Evolutionary conservation across 1,284 basidiomycete genomes (phyloP).

Genomic region (Inonotus hispidus): DNA sequence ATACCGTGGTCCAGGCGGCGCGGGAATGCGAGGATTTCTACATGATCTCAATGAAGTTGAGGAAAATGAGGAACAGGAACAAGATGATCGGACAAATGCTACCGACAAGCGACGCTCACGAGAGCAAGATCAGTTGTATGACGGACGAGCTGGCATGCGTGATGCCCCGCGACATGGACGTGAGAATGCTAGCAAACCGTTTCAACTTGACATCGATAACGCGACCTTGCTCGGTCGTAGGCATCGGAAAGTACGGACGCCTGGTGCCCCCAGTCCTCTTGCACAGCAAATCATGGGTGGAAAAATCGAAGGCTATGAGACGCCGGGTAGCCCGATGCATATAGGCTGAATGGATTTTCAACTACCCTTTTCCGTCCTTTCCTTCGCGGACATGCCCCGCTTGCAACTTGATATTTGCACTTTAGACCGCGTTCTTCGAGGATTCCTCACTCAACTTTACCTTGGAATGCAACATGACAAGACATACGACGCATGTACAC

Average conservation of each 20-base stretch:
- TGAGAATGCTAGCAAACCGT: conserved; percentile 36
- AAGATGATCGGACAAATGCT: conserved; percentile 32
- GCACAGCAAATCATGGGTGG: not conserved
- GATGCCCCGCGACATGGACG: conserved; percentile 45
- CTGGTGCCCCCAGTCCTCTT: conserved; percentile 17
- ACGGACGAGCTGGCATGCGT: conserved; percentile 71
- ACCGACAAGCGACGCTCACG: conserved; percentile 27
- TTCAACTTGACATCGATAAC: conserved; percentile 80
- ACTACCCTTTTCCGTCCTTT: not conserved
- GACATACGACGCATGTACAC: not conserved
- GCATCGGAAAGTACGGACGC: conserved; percentile 39
- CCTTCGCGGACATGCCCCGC: not conserved
- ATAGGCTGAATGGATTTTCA: conserved; percentile 8
- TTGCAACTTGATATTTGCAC: not conserved
- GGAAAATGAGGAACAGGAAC: conserved; percentile 51
- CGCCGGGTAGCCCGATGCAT: conserved; percentile 18
- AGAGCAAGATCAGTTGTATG: conserved; percentile 35
- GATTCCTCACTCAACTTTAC: not conserved
- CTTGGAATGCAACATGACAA: not conserved
- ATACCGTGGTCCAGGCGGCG: conserved; percentile 71
- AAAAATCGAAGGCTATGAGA: not conserved
- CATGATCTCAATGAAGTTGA: conserved; percentile 91
- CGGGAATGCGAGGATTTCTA: conserved; percentile 77
- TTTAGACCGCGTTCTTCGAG: not conserved
- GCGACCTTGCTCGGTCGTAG: conserved; percentile 80